Base-by-base conservation (phyloP, 2,329 filamentous ascomycete species). In the Aspergillus unguis region DNA sequence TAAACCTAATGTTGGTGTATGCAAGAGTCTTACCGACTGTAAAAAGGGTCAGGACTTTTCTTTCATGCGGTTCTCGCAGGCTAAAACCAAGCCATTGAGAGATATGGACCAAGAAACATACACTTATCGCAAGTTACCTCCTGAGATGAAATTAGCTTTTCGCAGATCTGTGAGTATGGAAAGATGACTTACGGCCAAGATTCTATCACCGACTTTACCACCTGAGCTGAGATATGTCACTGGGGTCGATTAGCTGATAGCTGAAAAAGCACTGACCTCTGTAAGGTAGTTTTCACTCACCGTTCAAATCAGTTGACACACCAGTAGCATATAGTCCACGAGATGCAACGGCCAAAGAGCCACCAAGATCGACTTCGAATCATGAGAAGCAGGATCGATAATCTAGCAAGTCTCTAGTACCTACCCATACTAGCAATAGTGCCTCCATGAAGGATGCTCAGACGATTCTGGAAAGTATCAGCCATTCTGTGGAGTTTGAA, bases 71-170 rank as follows among this genome's bases (percentile, higher is more conserved):
- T n/a, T 9, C 17, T 17, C 17, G 17, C 17, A 17, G 17, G 17
- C 17, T 17, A 11, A 23, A 36, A 41, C 7, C 5, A 29, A 36
- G n/a, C 27, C 5, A 44, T 32, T 23, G n/a, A 5, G 11, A n/a
- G 6, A 17, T 8, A 44, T 10, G 23, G n/a, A 33, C 41, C 29
- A 9, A 6, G 33, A 23, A 33, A 60, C 72, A 50, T 75, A 84
- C 82, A 85, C 61, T 85, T 86, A 63, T 87, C 84, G 61, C 84
- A 86, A 3, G 73, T 80, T 28, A 80, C 84, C 62, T 87, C 83
- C 69, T 75, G 49, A 35, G 29, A 4, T 41, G 33, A 32, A 33
- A 50, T 69, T 53, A 68, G 59, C 44, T 44, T 11, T 37, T 35
- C 33, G 11, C 25, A 38, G 5, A 5, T 47, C n/a, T 11, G 9